phyloP scores from a whole-genome alignment of 768 basidiomycete genomes.

The Mycena pura region DNA sequence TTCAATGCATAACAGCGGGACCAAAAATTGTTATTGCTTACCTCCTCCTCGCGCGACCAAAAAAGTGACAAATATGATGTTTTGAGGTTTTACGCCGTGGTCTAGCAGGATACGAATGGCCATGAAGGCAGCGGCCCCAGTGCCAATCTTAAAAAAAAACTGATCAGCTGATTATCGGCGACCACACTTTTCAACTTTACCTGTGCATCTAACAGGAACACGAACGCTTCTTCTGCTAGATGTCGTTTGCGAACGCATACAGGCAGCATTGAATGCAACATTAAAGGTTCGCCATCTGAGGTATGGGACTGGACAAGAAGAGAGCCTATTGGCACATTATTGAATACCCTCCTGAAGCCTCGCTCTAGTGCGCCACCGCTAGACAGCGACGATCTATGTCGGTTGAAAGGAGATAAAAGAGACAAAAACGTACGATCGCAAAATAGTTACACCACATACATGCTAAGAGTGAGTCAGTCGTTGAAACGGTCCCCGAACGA shows the following conservation, averaged over 20 bases:
- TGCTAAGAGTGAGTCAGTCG: constrained; percentile 48
- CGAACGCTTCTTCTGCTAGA: constrained; percentile 73
- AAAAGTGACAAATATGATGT: constrained; percentile 90
- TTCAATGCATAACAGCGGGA: neutral
- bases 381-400: constrained; percentile 17
- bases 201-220: constrained; percentile 91
- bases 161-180: neutral
- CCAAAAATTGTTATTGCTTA: neutral
- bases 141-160: constrained; percentile 71
- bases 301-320: constrained; percentile 90
- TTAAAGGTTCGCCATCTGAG: constrained; percentile 83
- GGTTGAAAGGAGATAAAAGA: neutral
- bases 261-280: constrained; percentile 86
- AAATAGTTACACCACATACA: constrained; percentile 88
- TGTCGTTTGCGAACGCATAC: constrained; percentile 69
- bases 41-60: constrained; percentile 87
- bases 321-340: constrained; percentile 86
- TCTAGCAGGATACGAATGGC: constrained; percentile 92
- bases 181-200: constrained; percentile 41
- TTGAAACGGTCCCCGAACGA: neutral
- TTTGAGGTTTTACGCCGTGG: constrained; percentile 85
- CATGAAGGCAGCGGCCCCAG: constrained; percentile 94
- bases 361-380: constrained; percentile 92
- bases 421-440: constrained; percentile 72
- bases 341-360: constrained; percentile 88